Conservation (phyloP, 2,329 filamentous ascomycete species). For the Didymellaceae sp. region DNA sequence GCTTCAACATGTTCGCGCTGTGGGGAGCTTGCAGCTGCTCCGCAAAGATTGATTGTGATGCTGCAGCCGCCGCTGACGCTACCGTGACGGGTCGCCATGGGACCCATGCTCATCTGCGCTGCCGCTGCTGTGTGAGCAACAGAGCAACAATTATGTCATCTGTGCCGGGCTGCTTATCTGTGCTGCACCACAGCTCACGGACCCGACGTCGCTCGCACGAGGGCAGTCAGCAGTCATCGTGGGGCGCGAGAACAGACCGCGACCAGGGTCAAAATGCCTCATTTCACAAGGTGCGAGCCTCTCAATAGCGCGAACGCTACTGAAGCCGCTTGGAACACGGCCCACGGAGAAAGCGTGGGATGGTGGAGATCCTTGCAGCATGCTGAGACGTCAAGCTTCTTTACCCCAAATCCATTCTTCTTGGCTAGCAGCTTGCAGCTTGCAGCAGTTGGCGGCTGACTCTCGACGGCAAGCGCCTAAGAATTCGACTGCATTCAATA, state of each 20-base stretch:
- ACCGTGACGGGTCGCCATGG: constrained; percentile 12
- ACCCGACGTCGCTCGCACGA: constrained; percentile 17
- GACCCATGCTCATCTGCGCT: constrained; percentile 10
- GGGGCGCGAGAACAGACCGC: constrained; percentile 14
- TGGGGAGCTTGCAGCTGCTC: constrained; percentile 19
- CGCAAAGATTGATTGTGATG: constrained; percentile 15
- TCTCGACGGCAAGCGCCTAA: constrained; percentile 7
- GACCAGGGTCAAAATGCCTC: constrained; percentile 20
- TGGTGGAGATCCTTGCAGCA: constrained; percentile 10
- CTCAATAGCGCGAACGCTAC: constrained; percentile 20
- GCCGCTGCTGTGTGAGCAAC: constrained; percentile 6
- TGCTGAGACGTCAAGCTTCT: constrained; percentile 14
- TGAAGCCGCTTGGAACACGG: constrained; percentile 11
- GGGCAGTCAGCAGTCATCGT: constrained; percentile 6
- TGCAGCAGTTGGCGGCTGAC: constrained; percentile 14
- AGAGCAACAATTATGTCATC: constrained; percentile 20
- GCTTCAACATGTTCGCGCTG: constrained; percentile 3
- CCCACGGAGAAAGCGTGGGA: constrained; percentile 13
- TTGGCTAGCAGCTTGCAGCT: constrained; percentile 10
- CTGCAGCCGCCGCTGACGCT: constrained; percentile 23
- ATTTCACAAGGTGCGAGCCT: constrained; percentile 14
- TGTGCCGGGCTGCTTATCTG: constrained; percentile 14
- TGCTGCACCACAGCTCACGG: neutral
- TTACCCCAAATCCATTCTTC: constrained; percentile 12
- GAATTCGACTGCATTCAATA: constrained; percentile 14